A percentile compares a stretch with the other conserved stretches of the same genome.
Conservation (phyloP, 805 yeast genomes). For the Maudiozyma bulderi region DNA sequence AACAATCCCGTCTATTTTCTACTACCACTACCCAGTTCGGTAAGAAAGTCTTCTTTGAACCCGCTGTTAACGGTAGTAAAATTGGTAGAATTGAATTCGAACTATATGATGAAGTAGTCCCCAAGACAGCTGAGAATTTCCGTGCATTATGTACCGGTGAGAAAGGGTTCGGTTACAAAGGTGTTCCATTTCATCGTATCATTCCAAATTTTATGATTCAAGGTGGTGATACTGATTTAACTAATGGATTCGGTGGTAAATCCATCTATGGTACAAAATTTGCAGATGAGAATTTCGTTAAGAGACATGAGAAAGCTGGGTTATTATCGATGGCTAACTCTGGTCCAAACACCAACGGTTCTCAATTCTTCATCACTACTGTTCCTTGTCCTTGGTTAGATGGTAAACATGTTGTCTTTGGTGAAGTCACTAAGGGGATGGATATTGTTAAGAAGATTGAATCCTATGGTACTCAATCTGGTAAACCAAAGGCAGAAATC, state of each 20-base stretch:
- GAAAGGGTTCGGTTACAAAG: conserved; percentile 78
- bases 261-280: conserved; percentile 69
- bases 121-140: conserved; percentile 75
- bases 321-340: conserved; percentile 86
- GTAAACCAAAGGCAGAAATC: conserved; percentile 56
- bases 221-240: conserved; percentile 82
- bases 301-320: conserved; percentile 72
- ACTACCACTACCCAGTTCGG: conserved; percentile 37
- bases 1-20: conserved; percentile 41
- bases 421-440: conserved; percentile 62
- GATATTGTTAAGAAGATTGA: conserved; percentile 51
- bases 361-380: conserved; percentile 83
- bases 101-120: conserved; percentile 37
- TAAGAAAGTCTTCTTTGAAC: conserved; percentile 48
- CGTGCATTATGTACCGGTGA: conserved; percentile 83
- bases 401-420: conserved; percentile 71
- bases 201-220: conserved; percentile 95
- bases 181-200: conserved; percentile 85
- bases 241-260: conserved; percentile 91
- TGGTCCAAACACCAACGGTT: conserved; percentile 88
- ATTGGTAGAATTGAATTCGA: conserved; percentile 29
- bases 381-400: conserved; percentile 71
- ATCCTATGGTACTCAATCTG: conserved; percentile 56
- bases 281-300: conserved; percentile 51
- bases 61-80: conserved; percentile 45